These are phyloP conservation scores for Diaporthe sp. DNA, from an alignment of 2,329 filamentous ascomycete species.

Conservation along the genomic window DNA sequence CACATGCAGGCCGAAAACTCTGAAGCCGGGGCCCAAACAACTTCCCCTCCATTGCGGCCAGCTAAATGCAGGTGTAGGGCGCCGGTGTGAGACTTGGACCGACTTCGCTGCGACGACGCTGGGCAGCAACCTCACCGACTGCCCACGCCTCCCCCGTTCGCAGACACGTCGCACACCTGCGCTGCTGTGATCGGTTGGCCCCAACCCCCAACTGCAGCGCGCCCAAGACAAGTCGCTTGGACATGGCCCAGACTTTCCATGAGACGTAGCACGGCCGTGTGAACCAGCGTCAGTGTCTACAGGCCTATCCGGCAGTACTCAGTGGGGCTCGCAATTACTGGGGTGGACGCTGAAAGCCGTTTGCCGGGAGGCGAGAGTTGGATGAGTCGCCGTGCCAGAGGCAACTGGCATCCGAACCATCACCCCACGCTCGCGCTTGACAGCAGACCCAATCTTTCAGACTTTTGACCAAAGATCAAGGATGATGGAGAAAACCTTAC, in stretches of 20 bases:
- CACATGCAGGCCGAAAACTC: slow-evolving; percentile 34
- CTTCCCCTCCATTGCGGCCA: slow-evolving; percentile 13
- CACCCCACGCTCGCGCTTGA: slow-evolving; percentile 30
- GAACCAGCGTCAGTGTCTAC: neutral
- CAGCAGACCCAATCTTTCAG: slow-evolving; percentile 28
- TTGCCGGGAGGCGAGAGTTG: neutral
- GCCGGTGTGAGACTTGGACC: slow-evolving; percentile 17
- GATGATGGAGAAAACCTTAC: neutral
- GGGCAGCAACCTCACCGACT: slow-evolving; percentile 4
- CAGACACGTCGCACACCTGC: slow-evolving; percentile 11
- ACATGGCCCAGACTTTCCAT: neutral
- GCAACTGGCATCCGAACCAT: slow-evolving; percentile 11
- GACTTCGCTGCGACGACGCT: slow-evolving; percentile 6
- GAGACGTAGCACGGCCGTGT: slow-evolving; percentile 9
- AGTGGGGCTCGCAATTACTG: neutral
- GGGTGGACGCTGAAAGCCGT: neutral
- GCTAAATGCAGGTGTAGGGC: slow-evolving; percentile 8
- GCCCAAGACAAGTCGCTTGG: slow-evolving; percentile 21
- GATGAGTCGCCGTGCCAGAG: slow-evolving; percentile 6
- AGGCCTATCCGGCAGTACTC: neutral
- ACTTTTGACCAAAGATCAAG: slow-evolving; percentile 12
- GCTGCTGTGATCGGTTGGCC: slow-evolving; percentile 5
- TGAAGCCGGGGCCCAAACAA: slow-evolving; percentile 19
- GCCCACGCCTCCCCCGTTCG: neutral
- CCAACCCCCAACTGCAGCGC: slow-evolving; percentile 22